Conservation (phyloP, 2,329 filamentous ascomycete species). For the Catunica adiposa region DNA sequence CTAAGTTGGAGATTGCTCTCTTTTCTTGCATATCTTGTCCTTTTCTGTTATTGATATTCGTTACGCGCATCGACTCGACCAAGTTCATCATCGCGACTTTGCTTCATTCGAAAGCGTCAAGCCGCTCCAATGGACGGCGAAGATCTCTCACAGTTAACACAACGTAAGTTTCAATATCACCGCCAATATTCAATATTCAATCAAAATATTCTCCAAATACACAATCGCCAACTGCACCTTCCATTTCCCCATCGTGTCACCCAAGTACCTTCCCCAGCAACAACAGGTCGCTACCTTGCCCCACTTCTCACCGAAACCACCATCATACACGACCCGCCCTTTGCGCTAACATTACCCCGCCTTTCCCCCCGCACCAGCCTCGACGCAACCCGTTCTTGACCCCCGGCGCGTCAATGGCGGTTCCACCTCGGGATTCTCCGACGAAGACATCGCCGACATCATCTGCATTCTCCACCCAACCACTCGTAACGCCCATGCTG, state of each 20-base stretch:
- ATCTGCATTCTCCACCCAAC: conserved; percentile 75
- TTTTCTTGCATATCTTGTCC: background rate
- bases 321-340: background rate
- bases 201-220: background rate
- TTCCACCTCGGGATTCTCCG: conserved; percentile 67
- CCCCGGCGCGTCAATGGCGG: conserved; percentile 51
- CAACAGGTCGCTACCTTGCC: background rate
- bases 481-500: conserved; percentile 53
- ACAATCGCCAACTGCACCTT: background rate
- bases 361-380: background rate
- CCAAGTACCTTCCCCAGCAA: background rate
- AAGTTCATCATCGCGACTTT: background rate
- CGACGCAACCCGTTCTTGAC: conserved; percentile 68
- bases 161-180: conserved; percentile 12
- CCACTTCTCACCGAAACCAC: background rate
- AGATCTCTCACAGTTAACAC: conserved; percentile 18
- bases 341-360: background rate
- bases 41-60: background rate
- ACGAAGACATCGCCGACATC: conserved; percentile 73
- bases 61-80: background rate
- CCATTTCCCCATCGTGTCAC: background rate
- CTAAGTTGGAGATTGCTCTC: no score
- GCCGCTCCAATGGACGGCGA: conserved; percentile 27
- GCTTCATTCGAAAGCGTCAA: background rate
- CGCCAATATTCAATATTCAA: no score